These are phyloP conservation scores for Paramyrothecium roridum DNA, from an alignment of 2,329 filamentous ascomycete species.

Conservation along the genomic window DNA sequence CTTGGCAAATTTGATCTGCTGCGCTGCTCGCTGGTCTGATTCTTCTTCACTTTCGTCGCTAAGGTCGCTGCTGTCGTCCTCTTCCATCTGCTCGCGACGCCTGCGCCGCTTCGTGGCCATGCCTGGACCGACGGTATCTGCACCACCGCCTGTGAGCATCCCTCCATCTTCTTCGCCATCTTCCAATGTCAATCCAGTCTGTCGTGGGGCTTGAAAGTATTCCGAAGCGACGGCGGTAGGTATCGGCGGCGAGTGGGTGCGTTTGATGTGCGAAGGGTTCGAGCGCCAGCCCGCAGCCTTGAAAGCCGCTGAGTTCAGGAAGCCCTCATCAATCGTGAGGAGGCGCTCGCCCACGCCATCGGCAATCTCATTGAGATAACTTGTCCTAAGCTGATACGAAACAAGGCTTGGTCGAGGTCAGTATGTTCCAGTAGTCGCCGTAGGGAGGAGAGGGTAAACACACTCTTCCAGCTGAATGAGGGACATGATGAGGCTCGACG, in stretches of 20 bases:
- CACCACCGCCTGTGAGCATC: constrained; percentile 65
- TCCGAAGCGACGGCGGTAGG: constrained; percentile 79
- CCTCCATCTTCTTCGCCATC: constrained; percentile 71
- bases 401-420: constrained; percentile 56
- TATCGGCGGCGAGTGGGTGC: constrained; percentile 82
- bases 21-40: constrained; percentile 69
- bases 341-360: constrained; percentile 83
- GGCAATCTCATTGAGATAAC: constrained; percentile 75
- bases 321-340: constrained; percentile 75
- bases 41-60: constrained; percentile 84
- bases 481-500: constrained; percentile 23
- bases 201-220: constrained; percentile 73
- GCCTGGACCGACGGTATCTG: constrained; percentile 66
- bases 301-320: constrained; percentile 77
- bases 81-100: constrained; percentile 72
- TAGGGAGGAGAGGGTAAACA: constrained; percentile 5
- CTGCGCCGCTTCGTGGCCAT: constrained; percentile 64
- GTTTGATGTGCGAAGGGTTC: constrained; percentile 72
- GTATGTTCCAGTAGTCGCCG: neutral
- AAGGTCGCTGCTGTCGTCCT: constrained; percentile 81
- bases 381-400: constrained; percentile 76
- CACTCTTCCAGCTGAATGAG: constrained; percentile 37
- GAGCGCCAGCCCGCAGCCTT: constrained; percentile 78
- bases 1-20: constrained; percentile 94
- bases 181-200: constrained; percentile 61